These are phyloP conservation scores for Bombardia bombarda DNA, from an alignment of 495 filamentous ascomycete species.

Conservation along the genomic window DNA sequence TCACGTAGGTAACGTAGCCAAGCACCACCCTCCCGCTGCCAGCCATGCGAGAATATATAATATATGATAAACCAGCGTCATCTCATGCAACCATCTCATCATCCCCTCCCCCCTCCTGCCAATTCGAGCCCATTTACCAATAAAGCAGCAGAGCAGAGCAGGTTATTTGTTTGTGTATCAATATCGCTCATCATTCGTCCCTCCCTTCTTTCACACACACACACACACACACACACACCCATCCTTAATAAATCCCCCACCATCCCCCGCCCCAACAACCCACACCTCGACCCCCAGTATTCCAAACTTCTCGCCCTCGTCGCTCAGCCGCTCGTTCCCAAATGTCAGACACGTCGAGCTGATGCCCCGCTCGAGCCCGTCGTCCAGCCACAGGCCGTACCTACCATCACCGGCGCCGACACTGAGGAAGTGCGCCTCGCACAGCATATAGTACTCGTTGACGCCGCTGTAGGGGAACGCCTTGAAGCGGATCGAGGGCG, in stretches of 20 bases:
- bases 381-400: slow-evolving; percentile 90
- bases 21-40: too few species aligned
- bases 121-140: too few species aligned
- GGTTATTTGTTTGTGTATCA: too few species aligned
- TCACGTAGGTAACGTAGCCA: too few species aligned
- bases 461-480: slow-evolving; percentile 93
- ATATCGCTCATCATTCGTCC: too few species aligned
- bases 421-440: slow-evolving; percentile 76
- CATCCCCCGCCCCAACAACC: slow-evolving; percentile 49
- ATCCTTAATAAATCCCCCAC: not conserved
- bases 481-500: slow-evolving; percentile 76
- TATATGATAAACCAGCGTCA: too few species aligned
- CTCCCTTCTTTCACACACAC: too few species aligned
- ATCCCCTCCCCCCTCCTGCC: too few species aligned
- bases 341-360: slow-evolving; percentile 80
- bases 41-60: too few species aligned
- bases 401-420: slow-evolving; percentile 82
- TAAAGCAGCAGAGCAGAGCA: too few species aligned
- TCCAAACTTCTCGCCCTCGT: slow-evolving; percentile 89
- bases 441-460: slow-evolving; percentile 95
- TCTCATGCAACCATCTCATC: too few species aligned
- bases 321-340: slow-evolving; percentile 91
- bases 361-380: slow-evolving; percentile 77
- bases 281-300: slow-evolving; percentile 88
- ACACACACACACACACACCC: too few species aligned